phyloP scores from a whole-genome alignment of 352 stramenopile species.

The Blastocystis sp. region DNA sequence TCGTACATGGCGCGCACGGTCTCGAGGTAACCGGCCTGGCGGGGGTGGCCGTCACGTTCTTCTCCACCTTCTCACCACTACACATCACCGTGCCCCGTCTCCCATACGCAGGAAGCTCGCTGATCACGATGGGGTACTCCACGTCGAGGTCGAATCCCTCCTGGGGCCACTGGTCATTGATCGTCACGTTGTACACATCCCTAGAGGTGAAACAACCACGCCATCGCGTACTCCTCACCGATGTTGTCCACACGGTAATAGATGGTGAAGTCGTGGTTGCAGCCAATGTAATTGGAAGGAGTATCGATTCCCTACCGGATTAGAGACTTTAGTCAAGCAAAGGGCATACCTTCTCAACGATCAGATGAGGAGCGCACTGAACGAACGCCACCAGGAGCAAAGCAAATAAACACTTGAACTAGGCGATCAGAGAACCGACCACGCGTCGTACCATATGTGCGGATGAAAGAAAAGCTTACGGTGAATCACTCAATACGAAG shows the following conservation, averaged over 20 bases:
- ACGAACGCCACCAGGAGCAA: neutral
- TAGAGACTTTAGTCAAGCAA: neutral
- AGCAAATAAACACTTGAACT: neutral
- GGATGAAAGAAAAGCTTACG: neutral
- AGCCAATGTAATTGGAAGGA: constrained; percentile 42
- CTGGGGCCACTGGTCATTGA: constrained; percentile 31
- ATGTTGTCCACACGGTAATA: constrained; percentile 50
- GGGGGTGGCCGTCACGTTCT: constrained; percentile 7
- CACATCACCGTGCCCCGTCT: neutral
- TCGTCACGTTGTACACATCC: constrained; percentile 41
- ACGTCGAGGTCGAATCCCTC: constrained; percentile 41
- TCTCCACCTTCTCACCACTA: neutral
- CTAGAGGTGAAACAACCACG: neutral
- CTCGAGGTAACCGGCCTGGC: constrained; percentile 11
- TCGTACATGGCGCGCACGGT: neutral
- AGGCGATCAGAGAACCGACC: neutral
- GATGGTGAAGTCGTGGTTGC: constrained; percentile 41
- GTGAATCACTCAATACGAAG: neutral
- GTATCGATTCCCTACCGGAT: constrained; percentile 17
- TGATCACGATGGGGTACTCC: constrained; percentile 3
- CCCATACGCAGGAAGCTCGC: constrained; percentile 1
- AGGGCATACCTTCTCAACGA: neutral
- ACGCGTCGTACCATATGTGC: neutral
- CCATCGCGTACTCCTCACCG: constrained; percentile 6
- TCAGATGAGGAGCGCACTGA: constrained; percentile 23